phyloP scores from a whole-genome alignment of 257 asterid species.

The Solanum corneliomulleri region DNA sequence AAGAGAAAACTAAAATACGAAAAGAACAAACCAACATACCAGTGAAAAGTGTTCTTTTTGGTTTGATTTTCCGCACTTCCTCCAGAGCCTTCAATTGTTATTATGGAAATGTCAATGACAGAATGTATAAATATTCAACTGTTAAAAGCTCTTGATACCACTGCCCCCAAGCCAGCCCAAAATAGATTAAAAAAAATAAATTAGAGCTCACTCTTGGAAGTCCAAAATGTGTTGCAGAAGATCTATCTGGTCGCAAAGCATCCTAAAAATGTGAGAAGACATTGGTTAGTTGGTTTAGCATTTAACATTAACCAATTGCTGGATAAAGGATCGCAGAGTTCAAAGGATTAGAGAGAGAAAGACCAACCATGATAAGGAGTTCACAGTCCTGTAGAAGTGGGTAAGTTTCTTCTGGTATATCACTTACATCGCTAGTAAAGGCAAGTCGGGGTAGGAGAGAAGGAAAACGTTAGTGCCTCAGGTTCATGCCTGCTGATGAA shows the following conservation, averaged over 20 bases:
- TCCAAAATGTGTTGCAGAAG: constrained; percentile 91
- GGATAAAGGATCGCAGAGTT: neutral
- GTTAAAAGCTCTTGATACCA: neutral
- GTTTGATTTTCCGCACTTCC: constrained; percentile 82
- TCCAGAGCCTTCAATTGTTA: constrained; percentile 66
- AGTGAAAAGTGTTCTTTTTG: constrained; percentile 81
- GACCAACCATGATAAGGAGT: constrained; percentile 70
- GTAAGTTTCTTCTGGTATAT: constrained; percentile 88
- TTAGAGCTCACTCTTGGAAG: constrained; percentile 63
- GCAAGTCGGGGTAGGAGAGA: neutral
- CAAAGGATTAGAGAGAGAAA: constrained; percentile 4
- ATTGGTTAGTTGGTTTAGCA: neutral
- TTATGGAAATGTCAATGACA: neutral
- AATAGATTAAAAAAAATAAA: neutral
- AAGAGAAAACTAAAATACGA: neutral
- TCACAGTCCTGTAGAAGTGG: constrained; percentile 83
- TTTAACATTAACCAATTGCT: neutral
- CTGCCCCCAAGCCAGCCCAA: neutral
- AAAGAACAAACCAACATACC: constrained; percentile 25
- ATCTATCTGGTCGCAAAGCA: constrained; percentile 91
- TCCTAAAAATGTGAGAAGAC: constrained; percentile 30
- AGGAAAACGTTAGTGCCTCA: constrained; percentile 14
- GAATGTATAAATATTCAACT: neutral
- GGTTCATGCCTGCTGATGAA: neutral
- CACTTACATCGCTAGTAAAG: constrained; percentile 79